A percentile compares a stretch with the other conserved stretches of the same genome.
These are phyloP conservation scores for Chenopodium formosanum DNA, from an alignment of 148 eudicot genomes.

Conservation along the genomic window DNA sequence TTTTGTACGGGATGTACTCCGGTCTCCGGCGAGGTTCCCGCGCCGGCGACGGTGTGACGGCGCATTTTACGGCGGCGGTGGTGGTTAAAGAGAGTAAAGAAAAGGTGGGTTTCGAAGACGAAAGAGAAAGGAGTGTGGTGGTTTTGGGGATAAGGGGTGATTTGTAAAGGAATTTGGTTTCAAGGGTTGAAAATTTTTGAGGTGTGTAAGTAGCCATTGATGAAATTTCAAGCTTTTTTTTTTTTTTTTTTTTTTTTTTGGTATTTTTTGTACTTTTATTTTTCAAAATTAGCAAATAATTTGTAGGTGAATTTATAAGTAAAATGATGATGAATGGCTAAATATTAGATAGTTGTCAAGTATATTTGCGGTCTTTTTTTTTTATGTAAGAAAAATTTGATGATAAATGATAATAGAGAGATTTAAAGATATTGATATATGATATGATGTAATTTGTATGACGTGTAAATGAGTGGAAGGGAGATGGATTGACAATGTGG, in stretches of 20 bases:
- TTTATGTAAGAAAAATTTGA: no score
- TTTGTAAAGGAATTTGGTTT: not conserved
- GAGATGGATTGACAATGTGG: not conserved
- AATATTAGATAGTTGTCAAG: not conserved
- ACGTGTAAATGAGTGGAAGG: not conserved
- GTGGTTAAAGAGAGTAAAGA: constrained; percentile 10
- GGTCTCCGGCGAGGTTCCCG: not conserved
- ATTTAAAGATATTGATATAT: no score
- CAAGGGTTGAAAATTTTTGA: not conserved
- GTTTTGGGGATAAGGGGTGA: not conserved
- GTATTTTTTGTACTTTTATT: no score
- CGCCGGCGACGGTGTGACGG: not conserved
- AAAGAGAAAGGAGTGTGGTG: constrained; percentile 14
- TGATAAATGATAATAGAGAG: no score
- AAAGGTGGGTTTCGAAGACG: constrained; percentile 23
- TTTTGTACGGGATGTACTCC: constrained; percentile 41
- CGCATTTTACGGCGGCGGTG: not conserved
- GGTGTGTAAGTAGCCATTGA: not conserved
- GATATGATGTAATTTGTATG: not conserved
- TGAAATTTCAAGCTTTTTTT: not conserved
- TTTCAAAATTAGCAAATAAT: not conserved
- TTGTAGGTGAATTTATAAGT: not conserved
- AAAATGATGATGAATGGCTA: not conserved
- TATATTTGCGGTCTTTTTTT: no score
- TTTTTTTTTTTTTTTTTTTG: not conserved